A percentile compares a stretch with the other conserved stretches of the same genome.
Conservation (phyloP, 495 filamentous ascomycete species). For the Podospora fimiseda region DNA sequence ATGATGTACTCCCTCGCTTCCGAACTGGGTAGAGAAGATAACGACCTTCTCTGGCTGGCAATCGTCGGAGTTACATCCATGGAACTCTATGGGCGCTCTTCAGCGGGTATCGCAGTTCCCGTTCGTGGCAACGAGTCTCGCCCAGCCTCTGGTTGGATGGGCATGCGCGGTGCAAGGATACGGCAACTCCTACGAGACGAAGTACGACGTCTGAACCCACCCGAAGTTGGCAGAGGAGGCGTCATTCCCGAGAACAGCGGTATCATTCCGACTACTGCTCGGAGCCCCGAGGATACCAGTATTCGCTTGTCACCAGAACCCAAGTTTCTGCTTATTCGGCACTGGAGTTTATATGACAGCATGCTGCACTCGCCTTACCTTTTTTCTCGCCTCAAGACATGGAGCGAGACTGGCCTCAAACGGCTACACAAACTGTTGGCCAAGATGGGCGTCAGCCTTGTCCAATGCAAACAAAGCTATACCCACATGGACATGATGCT, state of each 20-base stretch:
- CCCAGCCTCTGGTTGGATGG: constrained; percentile 62
- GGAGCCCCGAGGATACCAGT: constrained; percentile 81
- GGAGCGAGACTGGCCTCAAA: constrained; percentile 84
- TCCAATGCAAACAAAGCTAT: constrained; percentile 90
- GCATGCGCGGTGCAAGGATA: constrained; percentile 74
- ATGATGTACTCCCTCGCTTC: constrained; percentile 91
- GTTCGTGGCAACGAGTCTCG: constrained; percentile 51
- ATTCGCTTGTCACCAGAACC: constrained; percentile 93
- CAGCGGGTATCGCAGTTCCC: constrained; percentile 71
- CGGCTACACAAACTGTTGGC: constrained; percentile 92
- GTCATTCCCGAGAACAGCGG: constrained; percentile 55
- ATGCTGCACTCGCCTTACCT: constrained; percentile 97
- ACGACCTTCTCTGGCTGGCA: constrained; percentile 88
- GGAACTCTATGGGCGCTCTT: constrained; percentile 82
- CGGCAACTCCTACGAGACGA: constrained; percentile 84
- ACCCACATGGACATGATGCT: constrained; percentile 98
- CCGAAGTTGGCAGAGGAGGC: constrained; percentile 50
- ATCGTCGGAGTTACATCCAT: constrained; percentile 89
- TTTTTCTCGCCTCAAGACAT: constrained; percentile 85
- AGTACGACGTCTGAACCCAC: constrained; percentile 88
- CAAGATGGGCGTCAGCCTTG: constrained; percentile 94
- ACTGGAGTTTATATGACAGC: constrained; percentile 96
- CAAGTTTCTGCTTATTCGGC: constrained; percentile 84
- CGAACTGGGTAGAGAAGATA: constrained; percentile 92
- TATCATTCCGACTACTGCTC: constrained; percentile 80